phyloP scores from a whole-genome alignment of 371 early-diverging fungal species.

The Mucor plumbeus region DNA sequence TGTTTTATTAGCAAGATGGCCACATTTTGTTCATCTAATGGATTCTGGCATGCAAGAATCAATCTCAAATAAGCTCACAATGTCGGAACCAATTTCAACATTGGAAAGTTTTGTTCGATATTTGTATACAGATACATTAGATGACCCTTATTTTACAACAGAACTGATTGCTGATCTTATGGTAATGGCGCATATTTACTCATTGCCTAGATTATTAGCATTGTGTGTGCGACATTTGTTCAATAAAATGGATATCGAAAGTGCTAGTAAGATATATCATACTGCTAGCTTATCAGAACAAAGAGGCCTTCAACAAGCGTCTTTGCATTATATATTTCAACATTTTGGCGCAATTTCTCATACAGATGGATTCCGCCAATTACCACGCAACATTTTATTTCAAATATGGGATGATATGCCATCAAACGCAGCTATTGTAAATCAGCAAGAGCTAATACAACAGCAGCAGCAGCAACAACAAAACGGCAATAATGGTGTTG shows the following conservation, averaged over 20 bases:
- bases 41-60: slow-evolving; percentile 62
- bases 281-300: slow-evolving; percentile 62
- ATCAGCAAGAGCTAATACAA: slow-evolving; percentile 15
- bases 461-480: slow-evolving; percentile 16
- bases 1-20: slow-evolving; percentile 69
- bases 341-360: slow-evolving; percentile 71
- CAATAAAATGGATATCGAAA: slow-evolving; percentile 57
- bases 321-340: slow-evolving; percentile 64
- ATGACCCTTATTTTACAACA: slow-evolving; percentile 33
- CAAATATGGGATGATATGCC: slow-evolving; percentile 71
- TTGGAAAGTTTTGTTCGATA: slow-evolving; percentile 62
- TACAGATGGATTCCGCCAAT: slow-evolving; percentile 56
- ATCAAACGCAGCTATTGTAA: slow-evolving; percentile 43
- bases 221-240: slow-evolving; percentile 61
- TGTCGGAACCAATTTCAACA: slow-evolving; percentile 59
- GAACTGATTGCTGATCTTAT: slow-evolving; percentile 64
- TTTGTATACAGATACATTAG: slow-evolving; percentile 66
- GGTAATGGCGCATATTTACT: slow-evolving; percentile 67
- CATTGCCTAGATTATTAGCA: slow-evolving; percentile 59
- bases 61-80: slow-evolving; percentile 42
- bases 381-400: slow-evolving; percentile 61
- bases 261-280: slow-evolving; percentile 63
- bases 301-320: slow-evolving; percentile 60
- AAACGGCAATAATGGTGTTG: neutral
- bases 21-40: slow-evolving; percentile 61